Evolutionary conservation across 2,329 filamentous ascomycete species (phyloP), one percentile per base, ranked within the genome.

Genomic region (Aspergillus hiratsukae): DNA sequence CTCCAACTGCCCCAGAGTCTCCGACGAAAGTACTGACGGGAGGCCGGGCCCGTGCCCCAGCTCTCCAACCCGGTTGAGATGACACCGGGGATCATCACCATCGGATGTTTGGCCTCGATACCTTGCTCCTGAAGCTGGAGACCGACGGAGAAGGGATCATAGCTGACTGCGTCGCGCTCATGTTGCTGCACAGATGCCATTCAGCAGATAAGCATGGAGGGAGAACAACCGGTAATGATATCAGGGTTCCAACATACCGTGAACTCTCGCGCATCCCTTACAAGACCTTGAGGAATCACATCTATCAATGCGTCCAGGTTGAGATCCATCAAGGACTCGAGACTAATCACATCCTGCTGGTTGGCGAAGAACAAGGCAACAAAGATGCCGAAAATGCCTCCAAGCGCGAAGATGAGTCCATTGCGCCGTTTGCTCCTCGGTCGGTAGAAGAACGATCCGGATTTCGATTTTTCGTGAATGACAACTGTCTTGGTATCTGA

Each of bases 1-100:
- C 85, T 96, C 94, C 95, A 99, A 64, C 91, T 96, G 4, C 94
- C 94, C 94, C 94, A 99, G 51, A 99, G 77, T 53, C 94, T 82
- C 76, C 95, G 96, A 60, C 94, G 83, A 74, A 99, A 99, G 75
- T 97, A 99, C 57, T 88, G 89, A 37, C 91, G 84, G 7, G 92
- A 96, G 45, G 81, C 79, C 68, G 92, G 89, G 51, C 89, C 86
- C 0, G 94, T 97, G 3, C 93, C 91, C 94, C 94, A 99, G 49
- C 91, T 96, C 75, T 99, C 94, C 25, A 99, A 82, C 1, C 94
- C 94, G 0, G 94, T 97, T 0, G 94, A 97, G 64, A 99, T 99
- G 57, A 99, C 94, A 4, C 94, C 94, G 0, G 94, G 94, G 9
- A 99, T 87, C 93, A 99, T 97, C 61, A 99, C 89, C 59, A 99